Evolutionary conservation across 2,329 filamentous ascomycete species (phyloP).

Genomic region (Bipolaris bicolor): DNA sequence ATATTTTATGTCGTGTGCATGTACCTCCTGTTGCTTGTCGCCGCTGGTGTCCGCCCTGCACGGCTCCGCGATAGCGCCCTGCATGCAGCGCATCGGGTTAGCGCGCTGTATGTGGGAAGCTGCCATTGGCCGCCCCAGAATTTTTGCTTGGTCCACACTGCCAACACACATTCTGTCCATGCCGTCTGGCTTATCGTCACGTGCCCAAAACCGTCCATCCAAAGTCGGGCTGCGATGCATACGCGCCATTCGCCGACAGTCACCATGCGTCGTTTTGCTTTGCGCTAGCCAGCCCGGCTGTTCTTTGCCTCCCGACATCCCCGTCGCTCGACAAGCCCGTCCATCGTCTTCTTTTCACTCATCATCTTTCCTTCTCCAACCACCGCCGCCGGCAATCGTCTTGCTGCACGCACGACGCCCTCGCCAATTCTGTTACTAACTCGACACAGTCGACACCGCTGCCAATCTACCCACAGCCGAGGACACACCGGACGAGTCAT

Average conservation of each 20-base stretch:
- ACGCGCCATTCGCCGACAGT: slow-evolving; percentile 34
- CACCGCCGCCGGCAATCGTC: slow-evolving; percentile 1
- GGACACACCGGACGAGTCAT: slow-evolving; percentile 9
- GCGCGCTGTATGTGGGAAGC: slow-evolving; percentile 18
- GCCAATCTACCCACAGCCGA: not conserved
- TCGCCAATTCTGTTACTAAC: slow-evolving; percentile 14
- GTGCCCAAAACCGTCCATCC: slow-evolving; percentile 28
- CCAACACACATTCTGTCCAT: slow-evolving; percentile 19
- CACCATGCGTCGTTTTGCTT: slow-evolving; percentile 29
- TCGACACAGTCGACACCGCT: slow-evolving; percentile 13
- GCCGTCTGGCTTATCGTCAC: slow-evolving; percentile 33
- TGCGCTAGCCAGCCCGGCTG: slow-evolving; percentile 22
- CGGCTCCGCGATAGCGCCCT: slow-evolving; percentile 17
- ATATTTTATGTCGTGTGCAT: slow-evolving; percentile 9
- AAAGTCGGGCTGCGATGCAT: slow-evolving; percentile 37
- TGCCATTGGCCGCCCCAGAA: slow-evolving; percentile 20
- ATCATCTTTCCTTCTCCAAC: slow-evolving; percentile 8
- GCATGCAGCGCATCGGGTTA: slow-evolving; percentile 22
- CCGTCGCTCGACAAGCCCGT: slow-evolving; percentile 17
- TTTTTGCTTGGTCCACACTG: slow-evolving; percentile 21
- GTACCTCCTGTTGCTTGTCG: slow-evolving; percentile 1
- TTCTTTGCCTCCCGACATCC: slow-evolving; percentile 21
- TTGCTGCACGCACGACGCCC: not conserved
- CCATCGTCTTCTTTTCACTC: slow-evolving; percentile 11
- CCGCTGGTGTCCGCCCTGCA: slow-evolving; percentile 11